These are phyloP conservation scores for Penicillium sp. DNA, from an alignment of 2,329 filamentous ascomycete genomes.

Conservation along the genomic window DNA sequence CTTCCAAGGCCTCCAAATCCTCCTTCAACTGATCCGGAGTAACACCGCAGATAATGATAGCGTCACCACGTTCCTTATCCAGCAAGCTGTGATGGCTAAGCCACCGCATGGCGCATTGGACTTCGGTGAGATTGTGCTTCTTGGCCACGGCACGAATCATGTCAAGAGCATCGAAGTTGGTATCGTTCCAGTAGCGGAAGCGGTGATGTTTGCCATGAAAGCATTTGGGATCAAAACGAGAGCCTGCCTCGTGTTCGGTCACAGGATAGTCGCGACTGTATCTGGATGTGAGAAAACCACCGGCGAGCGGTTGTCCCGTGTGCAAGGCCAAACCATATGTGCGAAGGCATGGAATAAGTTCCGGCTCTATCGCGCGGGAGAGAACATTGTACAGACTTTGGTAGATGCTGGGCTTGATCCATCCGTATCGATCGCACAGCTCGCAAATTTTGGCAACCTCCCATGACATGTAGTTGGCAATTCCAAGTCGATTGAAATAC, in stretches of 20 bases:
- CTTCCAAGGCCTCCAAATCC: constrained; percentile 37
- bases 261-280: constrained; percentile 27
- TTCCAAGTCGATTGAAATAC: constrained; percentile 42
- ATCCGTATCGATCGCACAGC: constrained; percentile 40
- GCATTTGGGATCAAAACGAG: constrained; percentile 38
- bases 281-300: constrained; percentile 44
- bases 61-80: constrained; percentile 30
- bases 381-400: constrained; percentile 45
- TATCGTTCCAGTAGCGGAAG: constrained; percentile 39
- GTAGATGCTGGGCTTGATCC: constrained; percentile 43
- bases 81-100: constrained; percentile 41
- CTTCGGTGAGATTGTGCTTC: constrained; percentile 40
- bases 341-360: constrained; percentile 42
- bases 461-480: constrained; percentile 46
- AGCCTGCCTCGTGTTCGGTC: constrained; percentile 28
- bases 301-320: constrained; percentile 42
- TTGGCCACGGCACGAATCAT: constrained; percentile 31
- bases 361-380: constrained; percentile 35
- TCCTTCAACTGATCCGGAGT: constrained; percentile 34
- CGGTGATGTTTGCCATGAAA: constrained; percentile 35
- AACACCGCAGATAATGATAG: constrained; percentile 38
- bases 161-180: constrained; percentile 43
- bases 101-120: constrained; percentile 46
- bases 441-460: constrained; percentile 49
- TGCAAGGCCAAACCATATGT: constrained; percentile 43